These are phyloP conservation scores for Boletus fagicola DNA, from an alignment of 768 basidiomycete genomes.

Conservation along the genomic window DNA sequence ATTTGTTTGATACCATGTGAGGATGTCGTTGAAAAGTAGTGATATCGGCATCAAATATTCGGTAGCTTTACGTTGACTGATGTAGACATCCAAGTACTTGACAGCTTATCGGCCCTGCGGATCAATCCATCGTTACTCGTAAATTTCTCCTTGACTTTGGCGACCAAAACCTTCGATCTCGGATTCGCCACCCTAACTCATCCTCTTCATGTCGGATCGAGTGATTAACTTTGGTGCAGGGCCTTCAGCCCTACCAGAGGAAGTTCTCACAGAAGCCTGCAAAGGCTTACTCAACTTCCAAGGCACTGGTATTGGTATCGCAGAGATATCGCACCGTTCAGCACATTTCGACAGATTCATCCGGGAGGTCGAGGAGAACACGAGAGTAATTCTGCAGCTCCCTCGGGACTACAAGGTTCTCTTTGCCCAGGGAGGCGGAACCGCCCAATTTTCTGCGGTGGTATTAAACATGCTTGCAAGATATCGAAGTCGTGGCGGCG, in stretches of 20 bases:
- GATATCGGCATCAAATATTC: neutral
- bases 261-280: slow-evolving; percentile 80
- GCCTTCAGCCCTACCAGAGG: slow-evolving; percentile 86
- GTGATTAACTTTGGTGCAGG: slow-evolving; percentile 93
- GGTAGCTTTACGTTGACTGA: neutral
- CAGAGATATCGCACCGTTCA: slow-evolving; percentile 95
- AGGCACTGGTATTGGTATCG: slow-evolving; percentile 90
- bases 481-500: slow-evolving; percentile 67
- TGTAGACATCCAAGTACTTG: neutral
- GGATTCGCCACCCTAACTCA: neutral
- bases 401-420: slow-evolving; percentile 83
- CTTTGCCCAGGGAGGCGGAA: slow-evolving; percentile 94
- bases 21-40: neutral
- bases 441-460: slow-evolving; percentile 87
- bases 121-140: neutral
- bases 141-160: neutral
- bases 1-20: neutral
- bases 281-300: slow-evolving; percentile 87
- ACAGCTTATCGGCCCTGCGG: neutral
- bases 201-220: slow-evolving; percentile 37
- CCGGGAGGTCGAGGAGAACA: slow-evolving; percentile 56
- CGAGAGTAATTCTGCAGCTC: slow-evolving; percentile 75
- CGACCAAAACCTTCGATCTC: neutral
- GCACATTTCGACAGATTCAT: slow-evolving; percentile 80
- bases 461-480: slow-evolving; percentile 89